Conservation (phyloP, 2,329 filamentous ascomycete genomes). For the Nannizzia gypsea region DNA sequence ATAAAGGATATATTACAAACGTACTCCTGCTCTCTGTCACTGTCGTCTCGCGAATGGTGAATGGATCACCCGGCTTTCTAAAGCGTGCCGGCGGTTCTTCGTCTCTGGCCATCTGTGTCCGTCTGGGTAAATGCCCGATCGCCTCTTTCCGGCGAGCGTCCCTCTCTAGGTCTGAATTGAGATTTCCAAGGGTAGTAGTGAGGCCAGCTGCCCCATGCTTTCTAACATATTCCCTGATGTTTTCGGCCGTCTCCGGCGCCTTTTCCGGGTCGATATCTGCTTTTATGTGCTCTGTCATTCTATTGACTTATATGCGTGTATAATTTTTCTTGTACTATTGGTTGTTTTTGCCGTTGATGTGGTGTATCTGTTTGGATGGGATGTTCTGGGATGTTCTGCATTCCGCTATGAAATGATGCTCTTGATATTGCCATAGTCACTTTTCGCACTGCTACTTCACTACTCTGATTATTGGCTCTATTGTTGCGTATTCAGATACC, state of each 20-base stretch:
- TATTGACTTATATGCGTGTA: background rate
- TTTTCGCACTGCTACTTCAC: background rate
- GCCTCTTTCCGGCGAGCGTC: background rate
- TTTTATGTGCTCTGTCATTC: background rate
- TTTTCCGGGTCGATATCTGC: background rate
- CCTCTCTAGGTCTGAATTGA: background rate
- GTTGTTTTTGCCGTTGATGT: background rate
- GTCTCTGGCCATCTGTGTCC: background rate
- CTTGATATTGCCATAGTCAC: background rate
- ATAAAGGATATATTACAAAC: background rate
- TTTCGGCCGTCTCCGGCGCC: background rate
- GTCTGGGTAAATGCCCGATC: background rate
- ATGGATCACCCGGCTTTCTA: background rate
- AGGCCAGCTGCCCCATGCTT: background rate
- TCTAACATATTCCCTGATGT: background rate
- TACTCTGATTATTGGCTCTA: background rate
- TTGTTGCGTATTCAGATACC: background rate
- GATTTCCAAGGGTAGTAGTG: background rate
- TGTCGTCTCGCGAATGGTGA: background rate
- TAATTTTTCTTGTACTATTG: background rate
- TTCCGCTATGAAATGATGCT: background rate
- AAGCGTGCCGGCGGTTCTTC: background rate
- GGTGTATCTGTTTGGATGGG: background rate
- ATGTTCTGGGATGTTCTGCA: background rate
- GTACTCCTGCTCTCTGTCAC: background rate